Base-by-base conservation (phyloP, 768 basidiomycete genomes). In the Chlorophyllum brunneum region DNA sequence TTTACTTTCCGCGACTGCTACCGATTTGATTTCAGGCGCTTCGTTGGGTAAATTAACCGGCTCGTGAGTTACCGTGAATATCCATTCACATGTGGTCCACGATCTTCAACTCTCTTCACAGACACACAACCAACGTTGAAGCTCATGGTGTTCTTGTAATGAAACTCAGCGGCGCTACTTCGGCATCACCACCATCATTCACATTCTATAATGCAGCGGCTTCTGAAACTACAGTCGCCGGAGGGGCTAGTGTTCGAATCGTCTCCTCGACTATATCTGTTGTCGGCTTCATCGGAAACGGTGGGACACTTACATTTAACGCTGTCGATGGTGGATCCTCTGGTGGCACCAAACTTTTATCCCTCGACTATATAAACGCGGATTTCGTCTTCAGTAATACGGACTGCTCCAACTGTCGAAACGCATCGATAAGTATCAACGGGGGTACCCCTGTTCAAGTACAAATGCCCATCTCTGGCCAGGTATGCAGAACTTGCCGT, bases 301-400 rank as follows among this genome's bases (percentile, higher is more conserved):
- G 74, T 5, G 75, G 75, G 7, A 75, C 67, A 2, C 61, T 78
- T 22, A 75, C 73, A 24, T 59, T 77, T 51, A 68, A 69, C 38
- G 60, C 63, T 48, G 67, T 77, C 54, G 72, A 75, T 51, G 75
- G 73, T 26, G 75, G 73, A 0, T 43, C 61, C 2, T 54, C 63
- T 5, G 75, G 75, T 22, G 76, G 75, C 11, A 73, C 67, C 2
- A 76, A 73, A 56, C 65, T 73, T 11, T 55, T 78, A 18, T 65
- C 74, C 9, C 59, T 77, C 33, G 74, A 76, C 58, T 78, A 76
- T 54, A 76, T 76, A 54, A 78, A 78, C 39, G 77, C 65, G 24
- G 77, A 77, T 40, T 66, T 69, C 29, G 66, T 66, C 7, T 72
- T 71, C 59, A 59, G 60, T 48, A 76, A 77, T 58, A 73, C 70